phyloP scores from a whole-genome alignment of 163 green algal species.

The Scenedesmus sp. region DNA sequence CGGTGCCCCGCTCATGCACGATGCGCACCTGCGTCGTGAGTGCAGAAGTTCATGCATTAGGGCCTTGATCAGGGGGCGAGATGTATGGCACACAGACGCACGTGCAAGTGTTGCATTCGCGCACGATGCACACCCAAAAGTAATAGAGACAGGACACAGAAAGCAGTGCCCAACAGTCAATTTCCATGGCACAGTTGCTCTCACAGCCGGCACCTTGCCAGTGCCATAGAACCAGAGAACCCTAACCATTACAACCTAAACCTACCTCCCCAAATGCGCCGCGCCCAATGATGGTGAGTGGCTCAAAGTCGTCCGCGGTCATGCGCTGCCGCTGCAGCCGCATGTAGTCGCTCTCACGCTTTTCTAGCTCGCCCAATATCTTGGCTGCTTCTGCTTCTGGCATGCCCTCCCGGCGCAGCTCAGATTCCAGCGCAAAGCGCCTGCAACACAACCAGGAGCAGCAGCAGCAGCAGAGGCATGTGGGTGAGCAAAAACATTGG shows the following conservation, averaged over 20 bases:
- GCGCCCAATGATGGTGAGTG: constrained; percentile 96
- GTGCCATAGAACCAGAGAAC: too few species aligned
- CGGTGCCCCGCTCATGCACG: constrained; percentile 80
- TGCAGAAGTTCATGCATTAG: not conserved
- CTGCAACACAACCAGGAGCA: constrained; percentile 54
- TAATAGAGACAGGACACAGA: too few species aligned
- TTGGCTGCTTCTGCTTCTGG: constrained; percentile 71
- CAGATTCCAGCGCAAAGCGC: constrained; percentile 70
- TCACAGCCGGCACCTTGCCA: too few species aligned
- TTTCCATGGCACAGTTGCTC: not conserved
- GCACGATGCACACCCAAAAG: not conserved
- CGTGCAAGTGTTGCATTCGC: not conserved
- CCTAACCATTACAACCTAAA: not conserved
- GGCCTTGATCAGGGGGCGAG: too few species aligned
- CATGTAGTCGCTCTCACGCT: constrained; percentile 89
- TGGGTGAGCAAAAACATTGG: constrained; percentile 23
- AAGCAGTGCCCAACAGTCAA: not conserved
- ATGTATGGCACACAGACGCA: too few species aligned
- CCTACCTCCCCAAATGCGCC: constrained; percentile 89
- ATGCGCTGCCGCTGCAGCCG: constrained; percentile 89
- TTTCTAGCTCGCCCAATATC: constrained; percentile 77
- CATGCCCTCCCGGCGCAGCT: constrained; percentile 67
- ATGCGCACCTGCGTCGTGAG: not conserved
- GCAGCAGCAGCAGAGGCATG: not conserved
- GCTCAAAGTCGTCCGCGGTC: constrained; percentile 93